Percentiles rank a stretch among this genome's conserved stretches.
These are phyloP conservation scores for Trichoderma koningiopsis DNA, from an alignment of 2,329 filamentous ascomycete genomes.

Conservation along the genomic window DNA sequence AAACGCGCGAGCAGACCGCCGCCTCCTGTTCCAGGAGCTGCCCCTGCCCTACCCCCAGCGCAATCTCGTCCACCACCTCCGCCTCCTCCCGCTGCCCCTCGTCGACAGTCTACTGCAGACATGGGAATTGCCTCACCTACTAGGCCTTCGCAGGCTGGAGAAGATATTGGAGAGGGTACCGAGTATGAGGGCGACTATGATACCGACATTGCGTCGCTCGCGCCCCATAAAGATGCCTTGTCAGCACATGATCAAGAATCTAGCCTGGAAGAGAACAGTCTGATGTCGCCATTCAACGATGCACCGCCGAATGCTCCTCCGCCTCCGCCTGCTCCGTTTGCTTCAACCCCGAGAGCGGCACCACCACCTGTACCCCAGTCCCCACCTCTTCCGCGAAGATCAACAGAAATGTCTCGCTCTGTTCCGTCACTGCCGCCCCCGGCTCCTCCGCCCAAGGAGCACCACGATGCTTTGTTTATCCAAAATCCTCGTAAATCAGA, in stretches of 20 bases:
- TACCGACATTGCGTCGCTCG: conserved; percentile 92
- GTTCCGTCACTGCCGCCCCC: conserved; percentile 64
- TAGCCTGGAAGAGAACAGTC: conserved; percentile 70
- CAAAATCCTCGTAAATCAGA: conserved; percentile 30
- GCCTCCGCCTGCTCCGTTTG: conserved; percentile 59
- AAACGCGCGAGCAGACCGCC: conserved; percentile 61
- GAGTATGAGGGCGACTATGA: conserved; percentile 99
- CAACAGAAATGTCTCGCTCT: conserved; percentile 69
- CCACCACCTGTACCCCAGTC: conserved; percentile 68
- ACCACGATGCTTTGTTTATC: conserved; percentile 59
- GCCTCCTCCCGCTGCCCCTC: conserved; percentile 59
- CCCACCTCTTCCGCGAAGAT: conserved; percentile 58
- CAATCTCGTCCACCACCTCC: conserved; percentile 68
- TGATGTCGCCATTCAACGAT: conserved; percentile 60
- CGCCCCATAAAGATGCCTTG: conserved; percentile 89
- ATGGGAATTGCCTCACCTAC: conserved; percentile 48
- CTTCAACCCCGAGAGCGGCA: conserved; percentile 58
- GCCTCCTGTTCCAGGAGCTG: conserved; percentile 61
- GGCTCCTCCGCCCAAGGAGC: conserved; percentile 53
- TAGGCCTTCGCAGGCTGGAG: conserved; percentile 50
- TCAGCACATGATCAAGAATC: conserved; percentile 78
- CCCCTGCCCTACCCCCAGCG: conserved; percentile 48
- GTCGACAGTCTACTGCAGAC: conserved; percentile 63
- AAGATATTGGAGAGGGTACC: conserved; percentile 75
- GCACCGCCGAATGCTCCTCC: conserved; percentile 53